Percentiles rank a stretch among this genome's conserved stretches.
Evolutionary conservation across 176 grass and related monocot species (phyloP).

Genomic region (Puya raimondii): DNA sequence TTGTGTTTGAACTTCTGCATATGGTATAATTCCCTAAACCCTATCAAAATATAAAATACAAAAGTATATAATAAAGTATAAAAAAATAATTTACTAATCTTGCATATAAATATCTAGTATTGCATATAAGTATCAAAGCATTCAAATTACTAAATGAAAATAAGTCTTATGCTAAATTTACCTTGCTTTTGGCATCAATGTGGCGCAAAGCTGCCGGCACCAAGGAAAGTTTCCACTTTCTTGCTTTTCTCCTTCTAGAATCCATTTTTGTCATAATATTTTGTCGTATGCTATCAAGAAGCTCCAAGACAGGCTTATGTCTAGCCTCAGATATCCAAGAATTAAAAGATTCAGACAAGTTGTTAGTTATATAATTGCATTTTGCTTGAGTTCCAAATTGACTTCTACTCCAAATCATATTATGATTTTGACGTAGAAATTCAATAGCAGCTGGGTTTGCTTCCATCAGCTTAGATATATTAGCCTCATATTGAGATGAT

Average conservation of each 20-base stretch:
- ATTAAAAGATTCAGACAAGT: slow-evolving; percentile 11
- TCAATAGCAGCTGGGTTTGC: not conserved
- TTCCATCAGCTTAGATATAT: not conserved
- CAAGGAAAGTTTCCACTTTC: not conserved
- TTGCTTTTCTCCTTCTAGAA: not conserved
- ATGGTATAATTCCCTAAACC: slow-evolving; percentile 1
- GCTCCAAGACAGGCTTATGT: slow-evolving; percentile 3
- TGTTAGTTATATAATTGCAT: slow-evolving; percentile 19
- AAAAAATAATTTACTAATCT: not conserved
- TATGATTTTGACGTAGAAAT: slow-evolving; percentile 8
- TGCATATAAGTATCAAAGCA: too few relatives aligned
- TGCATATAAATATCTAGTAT: not conserved
- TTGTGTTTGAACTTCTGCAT: slow-evolving; percentile 3
- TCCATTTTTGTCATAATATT: slow-evolving; percentile 12
- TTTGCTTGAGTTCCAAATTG: slow-evolving; percentile 1
- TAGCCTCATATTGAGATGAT: not conserved
- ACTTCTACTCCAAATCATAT: slow-evolving; percentile 15
- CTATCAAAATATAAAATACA: not conserved
- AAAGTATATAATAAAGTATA: too few relatives aligned
- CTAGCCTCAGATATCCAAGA: slow-evolving; percentile 7
- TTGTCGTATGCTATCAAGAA: slow-evolving; percentile 9
- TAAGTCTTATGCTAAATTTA: not conserved
- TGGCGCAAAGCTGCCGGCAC: not conserved
- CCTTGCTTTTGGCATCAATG: slow-evolving; percentile 5
- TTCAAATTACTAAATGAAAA: too few relatives aligned